Percentiles rank a stretch among this genome's conserved stretches.
These are phyloP conservation scores for Myxozyma sirexii DNA, from an alignment of 805 yeast genomes.

Conservation along the genomic window DNA sequence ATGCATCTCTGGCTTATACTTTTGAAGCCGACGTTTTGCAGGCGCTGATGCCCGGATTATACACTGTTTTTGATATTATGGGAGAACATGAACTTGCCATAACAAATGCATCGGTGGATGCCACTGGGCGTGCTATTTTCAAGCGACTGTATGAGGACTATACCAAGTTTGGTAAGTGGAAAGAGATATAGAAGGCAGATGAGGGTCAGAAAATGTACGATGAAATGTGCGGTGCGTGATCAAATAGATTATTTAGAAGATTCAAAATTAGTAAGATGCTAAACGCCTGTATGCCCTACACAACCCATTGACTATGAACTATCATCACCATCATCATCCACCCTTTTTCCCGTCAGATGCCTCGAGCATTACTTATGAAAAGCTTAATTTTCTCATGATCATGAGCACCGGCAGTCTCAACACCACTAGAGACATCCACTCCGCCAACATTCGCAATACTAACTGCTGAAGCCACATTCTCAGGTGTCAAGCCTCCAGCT, in stretches of 20 bases:
- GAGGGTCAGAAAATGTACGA: neutral
- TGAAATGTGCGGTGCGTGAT: neutral
- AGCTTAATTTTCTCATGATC: constrained; percentile 62
- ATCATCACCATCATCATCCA: no score
- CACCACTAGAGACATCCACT: constrained; percentile 95
- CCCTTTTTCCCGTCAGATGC: no score
- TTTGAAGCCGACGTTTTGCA: constrained; percentile 52
- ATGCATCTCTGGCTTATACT: constrained; percentile 53
- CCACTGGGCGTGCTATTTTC: constrained; percentile 68
- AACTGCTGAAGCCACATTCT: constrained; percentile 63
- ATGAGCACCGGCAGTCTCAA: constrained; percentile 76
- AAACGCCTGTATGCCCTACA: neutral
- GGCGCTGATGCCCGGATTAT: constrained; percentile 58
- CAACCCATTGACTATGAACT: no score
- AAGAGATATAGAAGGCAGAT: constrained; percentile 50
- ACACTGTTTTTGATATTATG: constrained; percentile 65
- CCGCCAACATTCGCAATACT: constrained; percentile 67
- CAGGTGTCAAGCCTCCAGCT: constrained; percentile 89
- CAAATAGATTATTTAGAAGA: no score
- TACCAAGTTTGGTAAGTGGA: constrained; percentile 81
- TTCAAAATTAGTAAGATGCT: neutral
- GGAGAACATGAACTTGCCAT: constrained; percentile 66
- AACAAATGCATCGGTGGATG: constrained; percentile 66
- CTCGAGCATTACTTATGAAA: constrained; percentile 51
- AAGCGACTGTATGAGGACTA: constrained; percentile 71